Percentiles rank a stretch among this genome's conserved stretches.
phyloP scores from a whole-genome alignment of 2,329 filamentous ascomycete genomes.

The Claviceps purpurea region DNA sequence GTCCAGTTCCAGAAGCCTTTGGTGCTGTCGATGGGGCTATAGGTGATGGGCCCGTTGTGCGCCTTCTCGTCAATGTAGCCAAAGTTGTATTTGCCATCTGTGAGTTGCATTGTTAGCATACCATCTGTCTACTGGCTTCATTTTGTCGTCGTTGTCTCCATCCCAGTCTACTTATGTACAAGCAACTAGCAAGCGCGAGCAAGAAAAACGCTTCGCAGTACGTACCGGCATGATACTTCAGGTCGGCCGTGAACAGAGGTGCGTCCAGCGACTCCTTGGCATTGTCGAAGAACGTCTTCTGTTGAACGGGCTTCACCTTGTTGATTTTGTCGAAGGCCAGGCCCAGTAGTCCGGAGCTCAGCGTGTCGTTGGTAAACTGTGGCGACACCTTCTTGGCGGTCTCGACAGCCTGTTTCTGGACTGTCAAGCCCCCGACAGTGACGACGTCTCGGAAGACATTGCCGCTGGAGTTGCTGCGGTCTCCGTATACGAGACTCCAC shows the following conservation, averaged over 20 bases:
- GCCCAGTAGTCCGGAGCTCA: conserved; percentile 27
- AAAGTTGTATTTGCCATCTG: conserved; percentile 57
- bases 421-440: conserved; percentile 27
- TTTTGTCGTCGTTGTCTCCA: too few species aligned
- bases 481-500: conserved; percentile 32
- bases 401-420: conserved; percentile 29
- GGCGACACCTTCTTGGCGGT: conserved; percentile 26
- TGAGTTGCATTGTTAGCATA: background rate
- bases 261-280: conserved; percentile 10
- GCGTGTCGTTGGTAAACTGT: conserved; percentile 28
- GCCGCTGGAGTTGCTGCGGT: conserved; percentile 28
- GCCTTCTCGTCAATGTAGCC: conserved; percentile 52
- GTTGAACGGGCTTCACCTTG: conserved; percentile 24
- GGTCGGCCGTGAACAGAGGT: conserved; percentile 52
- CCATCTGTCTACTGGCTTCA: too few species aligned
- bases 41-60: conserved; percentile 49
- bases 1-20: conserved; percentile 48
- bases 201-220: background rate
- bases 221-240: conserved; percentile 34
- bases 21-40: conserved; percentile 45
- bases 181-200: too few species aligned
- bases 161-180: too few species aligned
- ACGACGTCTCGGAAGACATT: conserved; percentile 30
- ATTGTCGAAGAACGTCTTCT: conserved; percentile 31
- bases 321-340: conserved; percentile 30